Conservation (phyloP, 768 basidiomycete species). For the Russula earlei region DNA sequence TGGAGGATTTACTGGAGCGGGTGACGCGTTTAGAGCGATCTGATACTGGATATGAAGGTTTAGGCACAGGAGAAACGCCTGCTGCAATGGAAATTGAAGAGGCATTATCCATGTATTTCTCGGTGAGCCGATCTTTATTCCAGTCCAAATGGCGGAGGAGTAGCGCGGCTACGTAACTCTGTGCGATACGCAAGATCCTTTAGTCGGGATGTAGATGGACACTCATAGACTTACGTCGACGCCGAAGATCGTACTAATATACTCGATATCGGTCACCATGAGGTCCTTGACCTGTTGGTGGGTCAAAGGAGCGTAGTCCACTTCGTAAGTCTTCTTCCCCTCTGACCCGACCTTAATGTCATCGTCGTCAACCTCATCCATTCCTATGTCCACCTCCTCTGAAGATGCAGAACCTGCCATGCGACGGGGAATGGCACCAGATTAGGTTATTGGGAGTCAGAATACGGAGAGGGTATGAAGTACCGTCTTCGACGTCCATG, state of each 20-base stretch:
- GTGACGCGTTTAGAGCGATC: constrained; percentile 29
- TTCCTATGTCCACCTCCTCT: constrained; percentile 62
- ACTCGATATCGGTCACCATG: constrained; percentile 73
- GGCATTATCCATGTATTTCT: constrained; percentile 94
- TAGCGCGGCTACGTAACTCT: constrained; percentile 64
- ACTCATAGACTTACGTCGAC: constrained; percentile 59
- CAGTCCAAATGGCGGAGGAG: constrained; percentile 79
- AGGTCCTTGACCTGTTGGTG: constrained; percentile 65
- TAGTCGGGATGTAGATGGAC: background rate
- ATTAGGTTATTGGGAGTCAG: constrained; percentile 17
- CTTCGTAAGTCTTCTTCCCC: constrained; percentile 64
- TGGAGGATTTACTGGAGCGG: constrained; percentile 22
- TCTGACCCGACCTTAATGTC: constrained; percentile 53
- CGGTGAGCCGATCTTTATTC: constrained; percentile 95
- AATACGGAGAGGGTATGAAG: constrained; percentile 23
- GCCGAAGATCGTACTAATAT: constrained; percentile 80
- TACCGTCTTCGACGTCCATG: constrained; percentile 51
- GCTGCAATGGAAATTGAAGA: constrained; percentile 61
- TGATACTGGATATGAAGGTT: constrained; percentile 24
- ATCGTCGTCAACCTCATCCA: constrained; percentile 50
- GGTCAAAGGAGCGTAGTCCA: constrained; percentile 72
- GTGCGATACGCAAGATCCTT: background rate
- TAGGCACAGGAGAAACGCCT: constrained; percentile 50
- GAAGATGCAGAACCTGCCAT: constrained; percentile 33
- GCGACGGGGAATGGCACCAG: constrained; percentile 18